A percentile compares a stretch with the other conserved stretches of the same genome.
Evolutionary conservation across 106 monocot species (phyloP).

Genomic region (Dioscorea dumetorum): DNA sequence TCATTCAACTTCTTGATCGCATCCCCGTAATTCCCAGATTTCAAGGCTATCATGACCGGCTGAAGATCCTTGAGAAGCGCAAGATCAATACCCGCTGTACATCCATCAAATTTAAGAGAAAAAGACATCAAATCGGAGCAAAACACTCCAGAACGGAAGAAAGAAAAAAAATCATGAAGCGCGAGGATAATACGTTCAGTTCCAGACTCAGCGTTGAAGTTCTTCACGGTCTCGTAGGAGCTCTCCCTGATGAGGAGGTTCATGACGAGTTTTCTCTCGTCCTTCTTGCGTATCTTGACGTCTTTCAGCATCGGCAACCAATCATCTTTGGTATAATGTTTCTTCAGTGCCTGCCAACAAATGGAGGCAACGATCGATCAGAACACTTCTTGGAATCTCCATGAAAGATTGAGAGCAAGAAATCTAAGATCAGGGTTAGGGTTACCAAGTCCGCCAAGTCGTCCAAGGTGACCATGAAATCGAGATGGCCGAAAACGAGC

Average conservation of each 20-base stretch:
- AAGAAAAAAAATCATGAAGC: not conserved
- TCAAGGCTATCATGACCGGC: slow-evolving; percentile 40
- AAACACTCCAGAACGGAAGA: not conserved
- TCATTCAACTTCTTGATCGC: slow-evolving; percentile 44
- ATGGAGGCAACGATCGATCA: no score
- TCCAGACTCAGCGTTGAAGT: slow-evolving; percentile 53
- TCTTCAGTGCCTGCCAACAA: no score
- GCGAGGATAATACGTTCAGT: slow-evolving; percentile 47
- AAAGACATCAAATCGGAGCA: not conserved
- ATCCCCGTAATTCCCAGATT: slow-evolving; percentile 33
- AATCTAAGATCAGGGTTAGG: no score
- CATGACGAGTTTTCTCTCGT: slow-evolving; percentile 67
- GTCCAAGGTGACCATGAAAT: no score
- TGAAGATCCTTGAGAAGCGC: slow-evolving; percentile 28
- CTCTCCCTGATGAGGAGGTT: slow-evolving; percentile 61
- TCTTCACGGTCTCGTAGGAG: slow-evolving; percentile 50
- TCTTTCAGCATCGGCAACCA: slow-evolving; percentile 47
- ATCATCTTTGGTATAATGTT: slow-evolving; percentile 21
- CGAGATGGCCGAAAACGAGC: no score
- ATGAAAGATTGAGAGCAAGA: no score
- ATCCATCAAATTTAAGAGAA: slow-evolving; percentile 1
- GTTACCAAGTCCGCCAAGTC: no score
- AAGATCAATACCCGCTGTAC: slow-evolving; percentile 32
- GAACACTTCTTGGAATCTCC: no score
- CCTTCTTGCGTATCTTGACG: slow-evolving; percentile 47